phyloP scores from a whole-genome alignment of 1,284 basidiomycete genomes.

The Polyporus tsugae region DNA sequence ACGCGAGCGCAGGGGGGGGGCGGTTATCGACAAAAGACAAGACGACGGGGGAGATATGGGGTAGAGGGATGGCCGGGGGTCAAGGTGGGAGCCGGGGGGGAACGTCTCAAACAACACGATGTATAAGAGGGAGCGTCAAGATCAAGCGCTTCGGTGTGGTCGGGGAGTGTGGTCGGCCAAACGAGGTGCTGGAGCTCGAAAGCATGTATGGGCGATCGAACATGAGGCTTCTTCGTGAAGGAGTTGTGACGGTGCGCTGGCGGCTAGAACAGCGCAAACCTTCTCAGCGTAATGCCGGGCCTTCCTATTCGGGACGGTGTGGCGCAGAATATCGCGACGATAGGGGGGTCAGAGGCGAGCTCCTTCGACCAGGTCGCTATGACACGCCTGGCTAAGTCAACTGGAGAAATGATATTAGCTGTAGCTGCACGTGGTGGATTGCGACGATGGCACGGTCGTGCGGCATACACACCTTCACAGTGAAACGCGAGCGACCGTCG shows the following conservation, averaged over 20 bases:
- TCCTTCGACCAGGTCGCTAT: not conserved
- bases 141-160: constrained; percentile 21
- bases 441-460: not conserved
- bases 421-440: not conserved
- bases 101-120: constrained; percentile 8
- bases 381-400: not conserved
- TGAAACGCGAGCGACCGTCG: not conserved
- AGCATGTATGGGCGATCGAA: constrained; percentile 22
- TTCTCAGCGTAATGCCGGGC: constrained; percentile 24
- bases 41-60: not conserved
- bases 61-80: constrained; percentile 1
- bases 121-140: constrained; percentile 30
- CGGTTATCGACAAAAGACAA: not conserved
- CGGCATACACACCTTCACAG: not conserved
- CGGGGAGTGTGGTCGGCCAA: constrained; percentile 16
- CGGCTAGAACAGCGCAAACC: constrained; percentile 21
- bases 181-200: constrained; percentile 23
- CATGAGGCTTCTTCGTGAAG: constrained; percentile 29
- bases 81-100: constrained; percentile 5
- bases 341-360: constrained; percentile 12
- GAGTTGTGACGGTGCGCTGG: constrained; percentile 19
- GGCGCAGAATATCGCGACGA: constrained; percentile 20
- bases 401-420: not conserved
- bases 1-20: not conserved
- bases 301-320: constrained; percentile 19